Evolutionary conservation across 2,329 filamentous ascomycete genomes (phyloP).

Genomic region (Ceratocystis variospora): DNA sequence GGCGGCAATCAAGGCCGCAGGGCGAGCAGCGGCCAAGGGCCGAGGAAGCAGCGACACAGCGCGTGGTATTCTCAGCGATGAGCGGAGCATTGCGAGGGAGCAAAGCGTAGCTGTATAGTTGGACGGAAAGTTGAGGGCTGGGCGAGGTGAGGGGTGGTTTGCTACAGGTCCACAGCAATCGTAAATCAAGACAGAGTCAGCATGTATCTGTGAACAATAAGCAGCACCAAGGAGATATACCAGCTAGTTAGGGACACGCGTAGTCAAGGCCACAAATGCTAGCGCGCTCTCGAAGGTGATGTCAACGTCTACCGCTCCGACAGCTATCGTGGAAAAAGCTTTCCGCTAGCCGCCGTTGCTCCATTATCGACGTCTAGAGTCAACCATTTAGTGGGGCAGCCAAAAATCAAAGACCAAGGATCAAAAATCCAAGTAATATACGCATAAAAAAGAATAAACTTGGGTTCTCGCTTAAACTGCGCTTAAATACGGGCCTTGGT

Average conservation of each 20-base stretch:
- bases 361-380: neutral
- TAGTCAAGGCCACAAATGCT: neutral
- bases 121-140: neutral
- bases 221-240: neutral
- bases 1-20: slow-evolving; percentile 26
- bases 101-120: neutral
- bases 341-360: slow-evolving; percentile 14
- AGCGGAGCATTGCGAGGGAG: slow-evolving; percentile 34
- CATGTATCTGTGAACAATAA: neutral
- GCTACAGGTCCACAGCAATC: neutral
- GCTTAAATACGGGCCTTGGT: neutral
- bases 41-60: slow-evolving; percentile 24
- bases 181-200: neutral
- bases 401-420: neutral
- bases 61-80: slow-evolving; percentile 40
- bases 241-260: neutral
- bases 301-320: slow-evolving; percentile 4
- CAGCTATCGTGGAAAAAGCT: slow-evolving; percentile 15
- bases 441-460: neutral
- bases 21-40: slow-evolving; percentile 24
- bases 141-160: neutral
- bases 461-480: neutral
- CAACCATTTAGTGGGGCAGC: slow-evolving; percentile 17
- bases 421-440: too few species aligned
- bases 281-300: neutral